A percentile compares a stretch with the other conserved stretches of the same genome.
These are phyloP conservation scores for Tephrocybe sp. DNA, from an alignment of 768 basidiomycete genomes.

Conservation along the genomic window DNA sequence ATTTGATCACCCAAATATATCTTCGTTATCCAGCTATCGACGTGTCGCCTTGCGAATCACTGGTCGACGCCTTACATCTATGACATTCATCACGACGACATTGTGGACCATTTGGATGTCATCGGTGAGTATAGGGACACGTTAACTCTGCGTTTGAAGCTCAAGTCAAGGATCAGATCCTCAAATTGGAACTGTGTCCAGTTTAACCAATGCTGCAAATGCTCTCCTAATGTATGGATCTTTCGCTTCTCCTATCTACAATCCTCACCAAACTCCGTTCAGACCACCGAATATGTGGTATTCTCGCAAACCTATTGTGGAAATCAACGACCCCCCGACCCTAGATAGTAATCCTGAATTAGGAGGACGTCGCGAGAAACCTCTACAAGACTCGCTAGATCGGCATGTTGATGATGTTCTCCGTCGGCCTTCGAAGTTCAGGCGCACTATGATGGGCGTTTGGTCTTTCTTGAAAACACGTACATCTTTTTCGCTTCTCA, in stretches of 20 bases:
- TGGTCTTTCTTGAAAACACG: conserved; percentile 88
- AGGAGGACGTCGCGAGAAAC: conserved; percentile 22
- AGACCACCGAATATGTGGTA: conserved; percentile 74
- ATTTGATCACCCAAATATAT: too few relatives aligned
- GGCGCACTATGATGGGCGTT: conserved; percentile 63
- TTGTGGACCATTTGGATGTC: conserved; percentile 82
- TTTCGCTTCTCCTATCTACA: background rate
- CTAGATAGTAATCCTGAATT: conserved; percentile 30
- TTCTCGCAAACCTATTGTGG: conserved; percentile 66
- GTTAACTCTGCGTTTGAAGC: background rate
- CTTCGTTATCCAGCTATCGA: too few relatives aligned
- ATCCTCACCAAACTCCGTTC: conserved; percentile 5
- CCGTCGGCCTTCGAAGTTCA: conserved; percentile 54
- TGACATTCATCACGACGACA: conserved; percentile 68
- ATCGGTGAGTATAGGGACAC: conserved; percentile 49
- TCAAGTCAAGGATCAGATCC: conserved; percentile 46
- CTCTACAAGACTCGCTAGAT: conserved; percentile 56
- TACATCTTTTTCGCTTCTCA: conserved; percentile 29
- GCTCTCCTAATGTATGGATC: conserved; percentile 61
- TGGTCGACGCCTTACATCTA: too few relatives aligned
- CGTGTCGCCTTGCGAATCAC: too few relatives aligned
- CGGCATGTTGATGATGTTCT: conserved; percentile 79
- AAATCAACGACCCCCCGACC: conserved; percentile 42
- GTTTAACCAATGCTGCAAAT: conserved; percentile 78
- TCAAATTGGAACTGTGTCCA: conserved; percentile 72